These are phyloP conservation scores for Trichoderma sp. DNA, from an alignment of 2,329 filamentous ascomycete genomes.

Conservation along the genomic window DNA sequence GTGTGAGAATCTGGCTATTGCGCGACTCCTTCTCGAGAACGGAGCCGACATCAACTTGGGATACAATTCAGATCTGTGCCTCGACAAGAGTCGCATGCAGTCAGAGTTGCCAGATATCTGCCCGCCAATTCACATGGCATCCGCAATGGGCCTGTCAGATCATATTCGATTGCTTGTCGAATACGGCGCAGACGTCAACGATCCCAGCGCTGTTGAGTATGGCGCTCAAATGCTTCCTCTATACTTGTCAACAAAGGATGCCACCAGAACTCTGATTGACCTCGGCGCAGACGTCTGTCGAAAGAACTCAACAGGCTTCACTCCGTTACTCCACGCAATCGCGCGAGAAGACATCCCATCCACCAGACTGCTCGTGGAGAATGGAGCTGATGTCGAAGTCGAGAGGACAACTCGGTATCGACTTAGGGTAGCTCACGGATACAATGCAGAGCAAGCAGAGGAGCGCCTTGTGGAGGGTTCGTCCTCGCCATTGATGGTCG, in stretches of 20 bases:
- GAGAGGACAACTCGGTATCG: not conserved
- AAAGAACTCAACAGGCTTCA: not conserved
- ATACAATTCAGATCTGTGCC: not conserved
- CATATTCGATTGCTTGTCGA: not conserved
- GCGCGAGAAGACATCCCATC: not conserved
- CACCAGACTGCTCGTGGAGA: not conserved
- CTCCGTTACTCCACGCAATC: not conserved
- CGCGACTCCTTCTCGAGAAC: not conserved
- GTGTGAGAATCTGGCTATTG: not conserved
- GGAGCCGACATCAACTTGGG: not conserved
- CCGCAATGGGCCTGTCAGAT: not conserved
- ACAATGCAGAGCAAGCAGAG: not conserved
- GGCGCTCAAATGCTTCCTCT: slow-evolving; percentile 1
- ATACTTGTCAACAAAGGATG: not conserved
- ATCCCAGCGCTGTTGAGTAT: not conserved
- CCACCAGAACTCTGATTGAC: not conserved
- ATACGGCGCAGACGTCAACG: not conserved
- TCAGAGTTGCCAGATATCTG: not conserved
- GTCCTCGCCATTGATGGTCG: slow-evolving; percentile 1
- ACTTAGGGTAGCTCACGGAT: not conserved
- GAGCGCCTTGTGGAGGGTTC: slow-evolving; percentile 1
- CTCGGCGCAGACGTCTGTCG: slow-evolving; percentile 3
- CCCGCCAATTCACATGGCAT: not conserved
- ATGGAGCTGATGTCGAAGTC: not conserved
- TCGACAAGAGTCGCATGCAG: not conserved